phyloP scores from a whole-genome alignment of 805 yeast species.

The Kluyveromyces lactis region DNA sequence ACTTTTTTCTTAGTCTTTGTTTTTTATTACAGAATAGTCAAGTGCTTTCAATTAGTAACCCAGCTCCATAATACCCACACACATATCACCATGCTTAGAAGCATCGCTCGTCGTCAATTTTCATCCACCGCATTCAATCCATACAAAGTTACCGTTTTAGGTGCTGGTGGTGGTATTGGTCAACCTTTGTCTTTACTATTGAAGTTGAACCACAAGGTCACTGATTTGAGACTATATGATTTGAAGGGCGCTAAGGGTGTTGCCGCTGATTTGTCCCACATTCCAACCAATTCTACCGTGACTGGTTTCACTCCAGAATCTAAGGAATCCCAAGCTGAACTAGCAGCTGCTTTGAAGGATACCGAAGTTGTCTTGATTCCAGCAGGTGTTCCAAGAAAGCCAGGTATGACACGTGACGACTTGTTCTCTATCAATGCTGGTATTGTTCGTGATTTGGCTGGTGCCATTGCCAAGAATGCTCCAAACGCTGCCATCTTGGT shows the following conservation, averaged over 20 bases:
- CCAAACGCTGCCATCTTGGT: constrained; percentile 79
- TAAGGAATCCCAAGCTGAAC: constrained; percentile 17
- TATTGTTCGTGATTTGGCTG: constrained; percentile 87
- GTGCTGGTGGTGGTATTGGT: constrained; percentile 94
- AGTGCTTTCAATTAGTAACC: too few relatives aligned
- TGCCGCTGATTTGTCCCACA: constrained; percentile 91
- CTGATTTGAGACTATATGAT: constrained; percentile 80
- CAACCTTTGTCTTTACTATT: constrained; percentile 76
- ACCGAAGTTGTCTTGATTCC: constrained; percentile 82
- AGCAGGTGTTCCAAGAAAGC: constrained; percentile 98
- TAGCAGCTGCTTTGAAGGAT: constrained; percentile 62
- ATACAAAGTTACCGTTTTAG: constrained; percentile 73
- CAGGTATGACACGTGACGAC: constrained; percentile 98
- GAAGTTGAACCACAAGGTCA: constrained; percentile 83
- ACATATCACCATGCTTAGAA: constrained; percentile 37
- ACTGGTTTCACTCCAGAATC: constrained; percentile 82
- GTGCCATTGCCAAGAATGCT: constrained; percentile 69
- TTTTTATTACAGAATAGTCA: too few relatives aligned
- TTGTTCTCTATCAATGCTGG: constrained; percentile 93
- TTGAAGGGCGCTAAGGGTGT: constrained; percentile 92
- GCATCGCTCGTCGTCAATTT: constrained; percentile 53
- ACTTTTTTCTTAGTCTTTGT: too few relatives aligned
- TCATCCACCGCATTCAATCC: constrained; percentile 58
- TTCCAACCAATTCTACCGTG: constrained; percentile 86
- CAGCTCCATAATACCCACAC: too few relatives aligned